Conservation (phyloP, 148 eudicot species). For the Vaccinium darrowii region DNA sequence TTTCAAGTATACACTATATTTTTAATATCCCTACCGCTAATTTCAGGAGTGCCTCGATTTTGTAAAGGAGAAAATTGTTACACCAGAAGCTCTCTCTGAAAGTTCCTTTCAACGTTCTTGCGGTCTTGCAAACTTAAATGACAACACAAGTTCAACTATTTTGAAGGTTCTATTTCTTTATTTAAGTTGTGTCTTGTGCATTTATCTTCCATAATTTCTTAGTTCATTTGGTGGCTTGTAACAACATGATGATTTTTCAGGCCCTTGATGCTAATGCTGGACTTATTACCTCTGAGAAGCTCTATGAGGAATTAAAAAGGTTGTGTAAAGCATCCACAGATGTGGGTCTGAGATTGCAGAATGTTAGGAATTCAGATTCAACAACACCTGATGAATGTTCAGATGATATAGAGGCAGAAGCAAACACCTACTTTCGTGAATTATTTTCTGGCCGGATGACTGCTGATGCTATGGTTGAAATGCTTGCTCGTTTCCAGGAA, state of each 20-base stretch:
- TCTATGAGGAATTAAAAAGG: slow-evolving; percentile 5
- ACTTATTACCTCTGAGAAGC: slow-evolving; percentile 10
- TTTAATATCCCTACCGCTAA: background rate
- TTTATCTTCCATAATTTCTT: background rate
- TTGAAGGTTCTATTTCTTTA: slow-evolving; percentile 12
- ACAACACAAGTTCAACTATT: background rate
- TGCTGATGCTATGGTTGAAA: slow-evolving; percentile 6
- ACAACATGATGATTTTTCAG: background rate
- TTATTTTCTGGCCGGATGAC: slow-evolving; percentile 2
- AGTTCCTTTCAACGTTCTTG: background rate
- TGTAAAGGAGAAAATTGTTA: slow-evolving; percentile 1
- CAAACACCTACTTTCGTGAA: slow-evolving; percentile 7
- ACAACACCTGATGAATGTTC: background rate
- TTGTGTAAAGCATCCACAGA: background rate
- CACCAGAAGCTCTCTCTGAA: background rate
- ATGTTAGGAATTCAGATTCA: slow-evolving; percentile 6
- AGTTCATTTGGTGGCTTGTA: background rate
- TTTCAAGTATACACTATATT: background rate
- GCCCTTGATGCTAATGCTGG: slow-evolving; percentile 11
- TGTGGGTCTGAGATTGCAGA: background rate
- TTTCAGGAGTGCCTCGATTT: slow-evolving; percentile 13
- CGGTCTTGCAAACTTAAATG: background rate
- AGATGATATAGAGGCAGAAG: background rate
- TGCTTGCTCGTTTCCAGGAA: slow-evolving; percentile 9
- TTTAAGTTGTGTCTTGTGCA: background rate